Conservation (phyloP, 1,284 basidiomycete genomes). For the Trametes polyzona region DNA sequence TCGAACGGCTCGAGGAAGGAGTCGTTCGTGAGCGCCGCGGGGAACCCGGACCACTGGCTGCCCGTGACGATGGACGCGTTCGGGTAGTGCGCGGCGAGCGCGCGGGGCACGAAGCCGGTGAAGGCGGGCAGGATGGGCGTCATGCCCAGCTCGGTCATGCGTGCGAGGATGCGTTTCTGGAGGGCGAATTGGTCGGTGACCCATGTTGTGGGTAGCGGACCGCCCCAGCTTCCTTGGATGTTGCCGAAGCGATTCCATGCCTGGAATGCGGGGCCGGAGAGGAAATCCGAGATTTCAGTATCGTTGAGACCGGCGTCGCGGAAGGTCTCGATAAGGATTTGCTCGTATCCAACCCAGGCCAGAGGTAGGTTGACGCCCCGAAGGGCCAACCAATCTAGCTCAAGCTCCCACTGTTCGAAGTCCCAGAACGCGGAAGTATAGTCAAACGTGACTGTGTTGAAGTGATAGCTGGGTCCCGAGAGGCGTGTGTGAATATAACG, state of each 20-base stretch:
- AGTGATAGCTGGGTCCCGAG: constrained; percentile 38
- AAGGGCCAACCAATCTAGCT: constrained; percentile 50
- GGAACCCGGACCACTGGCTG: constrained; percentile 42
- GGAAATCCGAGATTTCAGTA: constrained; percentile 39
- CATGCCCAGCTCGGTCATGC: constrained; percentile 50
- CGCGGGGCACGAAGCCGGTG: constrained; percentile 46
- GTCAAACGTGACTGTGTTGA: constrained; percentile 50
- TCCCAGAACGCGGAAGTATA: constrained; percentile 48
- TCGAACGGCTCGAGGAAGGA: constrained; percentile 49
- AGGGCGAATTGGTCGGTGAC: constrained; percentile 44
- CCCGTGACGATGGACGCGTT: constrained; percentile 44
- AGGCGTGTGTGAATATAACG: too few species aligned
- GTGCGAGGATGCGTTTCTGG: constrained; percentile 42
- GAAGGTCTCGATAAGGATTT: constrained; percentile 42
- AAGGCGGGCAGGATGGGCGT: constrained; percentile 48
- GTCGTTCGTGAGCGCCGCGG: constrained; percentile 38
- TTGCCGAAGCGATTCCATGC: constrained; percentile 50
- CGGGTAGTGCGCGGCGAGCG: constrained; percentile 38
- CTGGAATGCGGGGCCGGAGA: constrained; percentile 48
- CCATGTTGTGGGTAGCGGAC: constrained; percentile 41
- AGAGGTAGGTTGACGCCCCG: constrained; percentile 49
- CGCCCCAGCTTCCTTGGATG: constrained; percentile 46
- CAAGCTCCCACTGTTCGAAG: constrained; percentile 46
- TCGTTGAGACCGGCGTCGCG: constrained; percentile 43
- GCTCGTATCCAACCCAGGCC: constrained; percentile 48